phyloP scores from a whole-genome alignment of 768 basidiomycete genomes.

The Dioszegia hungarica region DNA sequence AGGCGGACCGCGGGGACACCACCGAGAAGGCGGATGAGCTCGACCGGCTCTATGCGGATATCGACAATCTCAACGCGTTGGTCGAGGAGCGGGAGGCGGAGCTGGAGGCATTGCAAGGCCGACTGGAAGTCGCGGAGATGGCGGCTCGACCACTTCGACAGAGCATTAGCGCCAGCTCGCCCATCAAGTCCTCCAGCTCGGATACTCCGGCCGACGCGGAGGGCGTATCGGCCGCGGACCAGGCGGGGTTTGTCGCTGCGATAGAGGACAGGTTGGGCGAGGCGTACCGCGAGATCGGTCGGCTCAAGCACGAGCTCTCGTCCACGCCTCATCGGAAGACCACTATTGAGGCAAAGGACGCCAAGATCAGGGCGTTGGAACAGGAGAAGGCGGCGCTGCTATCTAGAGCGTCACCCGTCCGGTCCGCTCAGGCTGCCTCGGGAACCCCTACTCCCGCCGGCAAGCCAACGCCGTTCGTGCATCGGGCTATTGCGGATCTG shows the following conservation, averaged over 20 bases:
- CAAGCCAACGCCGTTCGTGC: conserved; percentile 26
- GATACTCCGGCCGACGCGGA: neutral
- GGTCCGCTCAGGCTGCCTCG: neutral
- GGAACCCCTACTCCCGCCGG: conserved; percentile 31
- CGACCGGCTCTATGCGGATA: conserved; percentile 14
- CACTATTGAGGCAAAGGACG: conserved; percentile 27
- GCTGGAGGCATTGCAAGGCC: conserved; percentile 20
- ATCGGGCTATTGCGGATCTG: conserved; percentile 30
- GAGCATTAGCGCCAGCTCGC: conserved; percentile 4
- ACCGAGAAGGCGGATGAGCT: conserved; percentile 21
- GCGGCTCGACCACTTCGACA: conserved; percentile 13
- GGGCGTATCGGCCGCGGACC: neutral
- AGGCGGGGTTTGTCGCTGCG: conserved; percentile 23
- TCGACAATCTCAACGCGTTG: conserved; percentile 13
- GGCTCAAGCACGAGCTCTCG: conserved; percentile 35
- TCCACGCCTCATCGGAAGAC: conserved; percentile 30
- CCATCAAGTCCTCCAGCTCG: neutral
- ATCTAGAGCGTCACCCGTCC: conserved; percentile 17
- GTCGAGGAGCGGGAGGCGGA: conserved; percentile 29
- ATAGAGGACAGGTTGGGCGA: conserved; percentile 38
- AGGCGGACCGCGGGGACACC: too few relatives aligned
- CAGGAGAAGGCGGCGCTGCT: conserved; percentile 39
- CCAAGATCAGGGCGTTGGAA: conserved; percentile 34
- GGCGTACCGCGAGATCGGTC: conserved; percentile 38
- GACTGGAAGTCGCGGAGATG: conserved; percentile 17